A percentile compares a stretch with the other conserved stretches of the same genome.
These are phyloP conservation scores for Vitis hybrid DNA, from an alignment of 177 flowering plant genomes.

Conservation along the genomic window DNA sequence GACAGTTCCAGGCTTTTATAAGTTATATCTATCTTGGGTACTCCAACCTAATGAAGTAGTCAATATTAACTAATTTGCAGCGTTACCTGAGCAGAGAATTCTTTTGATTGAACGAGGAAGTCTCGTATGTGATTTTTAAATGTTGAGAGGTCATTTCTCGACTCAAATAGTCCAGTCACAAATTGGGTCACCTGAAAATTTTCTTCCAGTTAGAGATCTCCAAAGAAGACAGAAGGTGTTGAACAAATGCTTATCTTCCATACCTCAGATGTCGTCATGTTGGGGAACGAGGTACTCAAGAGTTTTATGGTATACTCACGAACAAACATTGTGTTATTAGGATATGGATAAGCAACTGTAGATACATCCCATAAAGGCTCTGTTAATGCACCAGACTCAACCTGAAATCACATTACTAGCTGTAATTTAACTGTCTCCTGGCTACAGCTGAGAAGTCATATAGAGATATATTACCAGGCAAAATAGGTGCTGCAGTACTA, in stretches of 20 bases:
- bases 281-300: conserved; percentile 88
- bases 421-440: background rate
- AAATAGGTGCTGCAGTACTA: conserved; percentile 86
- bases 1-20: too few relatives aligned
- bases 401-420: conserved; percentile 38
- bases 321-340: conserved; percentile 70
- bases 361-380: conserved; percentile 94
- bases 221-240: background rate
- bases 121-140: conserved; percentile 90
- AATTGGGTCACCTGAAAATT: conserved; percentile 76
- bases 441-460: background rate
- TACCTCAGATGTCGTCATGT: conserved; percentile 91
- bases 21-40: too few relatives aligned
- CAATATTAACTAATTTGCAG: background rate
- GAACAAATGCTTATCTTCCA: background rate
- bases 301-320: conserved; percentile 92
- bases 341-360: conserved; percentile 65
- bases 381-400: conserved; percentile 70
- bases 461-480: conserved; percentile 61
- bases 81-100: conserved; percentile 93
- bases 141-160: conserved; percentile 66
- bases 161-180: conserved; percentile 80
- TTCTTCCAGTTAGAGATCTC: background rate
- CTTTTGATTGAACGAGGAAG: conserved; percentile 97
- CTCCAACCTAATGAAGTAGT: background rate